Conservation (phyloP, 2,329 filamentous ascomycete genomes). For the Cucurbitaria berberidis region DNA sequence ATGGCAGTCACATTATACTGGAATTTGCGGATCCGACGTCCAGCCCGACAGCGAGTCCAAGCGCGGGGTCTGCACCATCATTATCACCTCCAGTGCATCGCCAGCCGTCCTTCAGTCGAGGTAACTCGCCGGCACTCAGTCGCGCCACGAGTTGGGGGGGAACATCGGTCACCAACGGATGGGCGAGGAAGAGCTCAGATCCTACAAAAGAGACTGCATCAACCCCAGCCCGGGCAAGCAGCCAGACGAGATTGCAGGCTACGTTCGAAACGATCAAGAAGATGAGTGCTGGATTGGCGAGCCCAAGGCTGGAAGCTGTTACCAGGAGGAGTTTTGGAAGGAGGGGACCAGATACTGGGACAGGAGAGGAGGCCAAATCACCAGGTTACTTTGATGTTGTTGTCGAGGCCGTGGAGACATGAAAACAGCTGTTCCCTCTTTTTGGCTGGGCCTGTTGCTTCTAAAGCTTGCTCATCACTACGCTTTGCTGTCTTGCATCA, state of each 20-base stretch:
- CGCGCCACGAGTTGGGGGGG: constrained; percentile 4
- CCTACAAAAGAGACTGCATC: not conserved
- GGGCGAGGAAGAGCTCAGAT: not conserved
- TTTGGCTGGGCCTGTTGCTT: not conserved
- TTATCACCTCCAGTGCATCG: not conserved
- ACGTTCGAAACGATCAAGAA: constrained; percentile 39
- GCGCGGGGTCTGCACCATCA: not conserved
- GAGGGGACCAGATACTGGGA: not conserved
- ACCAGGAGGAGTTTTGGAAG: constrained; percentile 4
- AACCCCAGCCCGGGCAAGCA: not conserved
- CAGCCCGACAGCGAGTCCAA: constrained; percentile 6
- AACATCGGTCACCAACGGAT: not conserved
- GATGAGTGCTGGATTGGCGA: constrained; percentile 29
- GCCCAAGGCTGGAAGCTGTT: constrained; percentile 17
- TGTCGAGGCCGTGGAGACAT: constrained; percentile 2
- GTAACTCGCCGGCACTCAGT: not conserved
- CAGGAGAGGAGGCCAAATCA: constrained; percentile 3
- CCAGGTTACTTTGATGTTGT: constrained; percentile 35
- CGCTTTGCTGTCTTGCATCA: not conserved
- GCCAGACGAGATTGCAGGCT: constrained; percentile 30
- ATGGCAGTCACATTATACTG: constrained; percentile 23
- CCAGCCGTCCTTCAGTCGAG: not conserved
- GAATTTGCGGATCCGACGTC: constrained; percentile 31
- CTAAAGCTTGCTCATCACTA: not conserved
- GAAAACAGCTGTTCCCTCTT: not conserved